A percentile compares a stretch with the other conserved stretches of the same genome.
phyloP scores from a whole-genome alignment of 306 rosid genomes.

The Psophocarpus tetragonolobus region DNA sequence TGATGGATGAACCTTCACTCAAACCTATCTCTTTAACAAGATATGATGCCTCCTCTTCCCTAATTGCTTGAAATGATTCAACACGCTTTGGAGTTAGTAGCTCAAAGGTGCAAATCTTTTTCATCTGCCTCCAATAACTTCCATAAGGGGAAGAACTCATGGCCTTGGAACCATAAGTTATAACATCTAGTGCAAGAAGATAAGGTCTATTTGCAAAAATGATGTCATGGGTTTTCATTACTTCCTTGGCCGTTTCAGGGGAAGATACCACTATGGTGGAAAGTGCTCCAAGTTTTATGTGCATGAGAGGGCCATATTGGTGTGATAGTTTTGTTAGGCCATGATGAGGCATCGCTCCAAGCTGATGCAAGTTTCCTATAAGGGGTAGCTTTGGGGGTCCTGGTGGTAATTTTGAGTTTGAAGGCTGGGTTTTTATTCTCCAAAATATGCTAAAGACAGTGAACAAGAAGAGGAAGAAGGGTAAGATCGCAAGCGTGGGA shows the following conservation, averaged over 20 bases:
- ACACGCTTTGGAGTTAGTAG: constrained; percentile 29
- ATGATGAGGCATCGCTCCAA: constrained; percentile 31
- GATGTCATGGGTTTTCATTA: constrained; percentile 43
- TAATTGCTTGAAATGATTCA: constrained; percentile 15
- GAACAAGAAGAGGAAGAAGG: constrained; percentile 29
- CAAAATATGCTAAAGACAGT: constrained; percentile 8
- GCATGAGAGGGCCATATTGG: constrained; percentile 56
- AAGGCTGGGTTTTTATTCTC: constrained; percentile 29
- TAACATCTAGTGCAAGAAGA: neutral
- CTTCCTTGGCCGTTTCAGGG: constrained; percentile 44
- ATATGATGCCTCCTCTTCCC: constrained; percentile 27
- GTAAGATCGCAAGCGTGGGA: constrained; percentile 6
- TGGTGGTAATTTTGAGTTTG: constrained; percentile 39
- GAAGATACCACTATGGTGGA: constrained; percentile 42
- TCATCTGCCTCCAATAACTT: constrained; percentile 37
- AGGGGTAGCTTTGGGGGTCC: constrained; percentile 45
- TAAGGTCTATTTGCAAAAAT: constrained; percentile 38
- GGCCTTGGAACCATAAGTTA: constrained; percentile 9
- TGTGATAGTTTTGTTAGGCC: constrained; percentile 33
- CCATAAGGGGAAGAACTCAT: constrained; percentile 35
- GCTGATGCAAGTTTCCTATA: constrained; percentile 42
- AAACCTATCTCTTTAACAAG: constrained; percentile 13
- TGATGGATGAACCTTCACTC: constrained; percentile 25
- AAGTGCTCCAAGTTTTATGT: constrained; percentile 37
- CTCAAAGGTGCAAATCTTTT: constrained; percentile 31